These are phyloP conservation scores for Radiomyces spectabilis DNA, from an alignment of 192 early-diverging fungal genomes.

Conservation along the genomic window DNA sequence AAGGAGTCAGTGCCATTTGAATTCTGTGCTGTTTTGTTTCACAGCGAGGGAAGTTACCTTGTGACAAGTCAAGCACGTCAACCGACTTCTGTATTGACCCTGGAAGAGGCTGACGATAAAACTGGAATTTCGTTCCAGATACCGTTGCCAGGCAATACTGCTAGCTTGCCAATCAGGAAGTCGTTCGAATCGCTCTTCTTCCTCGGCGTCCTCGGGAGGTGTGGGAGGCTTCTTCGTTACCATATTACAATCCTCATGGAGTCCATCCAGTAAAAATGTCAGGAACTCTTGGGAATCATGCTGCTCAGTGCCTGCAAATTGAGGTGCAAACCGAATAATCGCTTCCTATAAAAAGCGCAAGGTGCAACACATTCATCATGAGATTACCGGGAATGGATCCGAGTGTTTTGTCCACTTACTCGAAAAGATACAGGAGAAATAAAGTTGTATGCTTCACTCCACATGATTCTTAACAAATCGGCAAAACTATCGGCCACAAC, in stretches of 20 bases:
- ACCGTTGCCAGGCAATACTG: slow-evolving; percentile 65
- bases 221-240: slow-evolving; percentile 35
- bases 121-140: slow-evolving; percentile 67
- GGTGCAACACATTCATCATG: neutral
- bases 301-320: slow-evolving; percentile 86
- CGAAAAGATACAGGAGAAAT: slow-evolving; percentile 78
- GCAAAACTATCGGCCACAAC: slow-evolving; percentile 71
- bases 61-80: slow-evolving; percentile 66
- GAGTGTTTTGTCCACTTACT: no score
- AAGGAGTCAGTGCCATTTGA: neutral
- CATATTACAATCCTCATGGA: slow-evolving; percentile 90
- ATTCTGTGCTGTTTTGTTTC: neutral
- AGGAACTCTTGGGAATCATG: slow-evolving; percentile 98
- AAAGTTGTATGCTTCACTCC: slow-evolving; percentile 68
- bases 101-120: slow-evolving; percentile 90
- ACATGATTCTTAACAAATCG: slow-evolving; percentile 73
- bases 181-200: slow-evolving; percentile 56
- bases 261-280: slow-evolving; percentile 75
- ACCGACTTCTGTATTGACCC: slow-evolving; percentile 62
- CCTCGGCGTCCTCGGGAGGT: slow-evolving; percentile 25
- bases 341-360: slow-evolving; percentile 28
- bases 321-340: slow-evolving; percentile 66
- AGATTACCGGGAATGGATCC: no score
- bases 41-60: neutral
- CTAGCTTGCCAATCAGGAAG: slow-evolving; percentile 56